phyloP scores from a whole-genome alignment of 2,329 filamentous ascomycete species.

The Paecilomyces formosus region DNA sequence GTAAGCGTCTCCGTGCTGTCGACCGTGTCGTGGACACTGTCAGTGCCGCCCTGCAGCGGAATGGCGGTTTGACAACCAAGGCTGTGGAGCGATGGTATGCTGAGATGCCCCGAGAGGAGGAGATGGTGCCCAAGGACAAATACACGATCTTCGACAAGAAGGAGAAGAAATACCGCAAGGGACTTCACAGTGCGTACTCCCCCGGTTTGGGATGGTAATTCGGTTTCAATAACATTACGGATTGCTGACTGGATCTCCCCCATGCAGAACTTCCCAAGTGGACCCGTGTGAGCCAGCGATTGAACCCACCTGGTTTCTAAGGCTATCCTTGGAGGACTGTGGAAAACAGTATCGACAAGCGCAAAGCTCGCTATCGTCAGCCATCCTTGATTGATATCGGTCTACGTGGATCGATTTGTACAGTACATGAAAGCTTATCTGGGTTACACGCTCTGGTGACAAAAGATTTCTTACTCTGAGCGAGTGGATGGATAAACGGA shows the following conservation, averaged over 20 bases:
- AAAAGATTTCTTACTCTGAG: constrained; percentile 7
- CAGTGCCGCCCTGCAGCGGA: constrained; percentile 66
- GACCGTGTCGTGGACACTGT: constrained; percentile 81
- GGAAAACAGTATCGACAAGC: neutral
- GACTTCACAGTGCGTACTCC: constrained; percentile 79
- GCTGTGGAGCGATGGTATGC: constrained; percentile 83
- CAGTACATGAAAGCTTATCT: constrained; percentile 16
- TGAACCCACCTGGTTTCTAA: constrained; percentile 93
- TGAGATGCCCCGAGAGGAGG: constrained; percentile 90
- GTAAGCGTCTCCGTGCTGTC: constrained; percentile 73
- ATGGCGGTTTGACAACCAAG: constrained; percentile 62
- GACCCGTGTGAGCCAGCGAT: constrained; percentile 87
- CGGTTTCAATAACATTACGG: neutral
- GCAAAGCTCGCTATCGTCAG: constrained; percentile 1
- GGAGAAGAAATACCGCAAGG: constrained; percentile 91
- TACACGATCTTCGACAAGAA: constrained; percentile 98
- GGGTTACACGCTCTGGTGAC: constrained; percentile 4
- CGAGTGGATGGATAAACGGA: constrained; percentile 20
- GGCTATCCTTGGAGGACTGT: neutral
- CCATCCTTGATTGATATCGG: constrained; percentile 4
- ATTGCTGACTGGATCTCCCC: constrained; percentile 6
- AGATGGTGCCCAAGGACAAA: constrained; percentile 96
- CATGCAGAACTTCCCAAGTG: constrained; percentile 72
- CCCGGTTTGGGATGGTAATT: neutral
- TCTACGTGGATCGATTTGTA: constrained; percentile 14